Base-by-base conservation (phyloP, 352 stramenopile genomes). In the Pythium plurisporium region DNA sequence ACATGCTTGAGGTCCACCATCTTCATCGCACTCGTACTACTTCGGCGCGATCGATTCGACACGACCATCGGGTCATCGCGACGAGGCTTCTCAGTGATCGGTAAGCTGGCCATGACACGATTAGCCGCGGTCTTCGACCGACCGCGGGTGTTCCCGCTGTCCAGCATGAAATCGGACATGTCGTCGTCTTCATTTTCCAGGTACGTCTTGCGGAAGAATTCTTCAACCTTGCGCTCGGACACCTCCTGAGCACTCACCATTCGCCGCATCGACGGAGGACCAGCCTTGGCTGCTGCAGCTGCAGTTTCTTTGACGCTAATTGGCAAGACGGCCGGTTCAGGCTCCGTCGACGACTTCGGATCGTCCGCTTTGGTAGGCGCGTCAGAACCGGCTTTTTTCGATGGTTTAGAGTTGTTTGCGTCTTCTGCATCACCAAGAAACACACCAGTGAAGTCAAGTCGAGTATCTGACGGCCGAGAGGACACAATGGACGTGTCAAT, bases 361-460 rank as follows among this genome's bases (percentile, higher is more conserved):
- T 43, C 31, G 31, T 14, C 8, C 14, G 31, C 37, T 43, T 26
- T 29, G 2, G 40, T 30, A 10, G 40, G 40, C 9, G 19, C 40
- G 4, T 19, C 19, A 10, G 40, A 37, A 7, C 15, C 37, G 22
- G 30, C 10, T 22, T 41, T 15, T 11, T 12, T 42, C 40, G 19
- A 11, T n/a, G 19, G n/a, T n/a, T 10, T 12, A 26, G 17, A 11
- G 9, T n/a, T 22, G 19, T 9, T 7, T 1, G 19, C 42, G 43
- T 71, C 74, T 26, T 74, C 72, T 3, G 49, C 49, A 0, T 74
- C 76, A 0, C 69, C 73, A 11, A 74, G 53, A 26, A 75, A 85
- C 0, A 85, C 72, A 0, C 75, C 75, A 3, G 75, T 85, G 45
- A 82, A 85, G 43, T 85, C 75, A 0, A 85, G 55, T 9, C 46